Conservation (phyloP, 208 protist genomes). For the Leishmania gerbilli region DNA sequence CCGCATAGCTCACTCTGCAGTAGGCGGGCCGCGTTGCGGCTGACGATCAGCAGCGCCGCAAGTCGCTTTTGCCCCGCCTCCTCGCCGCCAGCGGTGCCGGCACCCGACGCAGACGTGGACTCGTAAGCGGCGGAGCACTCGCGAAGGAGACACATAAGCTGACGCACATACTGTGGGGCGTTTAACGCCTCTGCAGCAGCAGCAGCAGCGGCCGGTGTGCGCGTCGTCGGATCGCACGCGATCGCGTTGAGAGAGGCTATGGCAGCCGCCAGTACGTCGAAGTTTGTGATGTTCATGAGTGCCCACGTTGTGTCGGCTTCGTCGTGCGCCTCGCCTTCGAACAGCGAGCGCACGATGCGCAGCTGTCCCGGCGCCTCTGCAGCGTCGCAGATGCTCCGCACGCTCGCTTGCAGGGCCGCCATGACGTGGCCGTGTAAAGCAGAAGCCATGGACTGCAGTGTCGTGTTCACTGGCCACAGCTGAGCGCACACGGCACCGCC, state of each 20-base stretch:
- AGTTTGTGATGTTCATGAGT: conserved; percentile 22
- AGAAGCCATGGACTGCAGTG: conserved; percentile 20
- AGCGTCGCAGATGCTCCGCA: not conserved
- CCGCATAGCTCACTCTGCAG: conserved; percentile 62
- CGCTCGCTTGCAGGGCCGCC: conserved; percentile 8
- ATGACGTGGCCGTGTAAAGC: conserved; percentile 26
- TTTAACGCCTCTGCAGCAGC: conserved; percentile 15
- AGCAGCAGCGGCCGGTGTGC: not conserved
- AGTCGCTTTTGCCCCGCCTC: conserved; percentile 25
- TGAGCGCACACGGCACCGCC: conserved; percentile 35
- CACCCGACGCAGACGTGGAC: not conserved
- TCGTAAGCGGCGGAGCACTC: conserved; percentile 1
- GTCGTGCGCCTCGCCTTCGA: not conserved
- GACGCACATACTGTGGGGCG: conserved; percentile 5
- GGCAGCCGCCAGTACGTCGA: conserved; percentile 24
- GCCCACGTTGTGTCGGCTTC: conserved; percentile 5
- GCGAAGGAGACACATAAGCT: conserved; percentile 21
- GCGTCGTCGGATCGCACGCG: conserved; percentile 11
- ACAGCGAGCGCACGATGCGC: not conserved
- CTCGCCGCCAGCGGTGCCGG: not conserved
- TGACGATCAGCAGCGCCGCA: conserved; percentile 44
- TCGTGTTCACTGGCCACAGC: conserved; percentile 25
- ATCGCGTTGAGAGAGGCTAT: conserved; percentile 16
- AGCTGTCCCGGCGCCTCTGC: not conserved
- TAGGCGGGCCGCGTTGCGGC: conserved; percentile 56